Evolutionary conservation across 768 basidiomycete genomes (phyloP).

Genomic region (Mycena venus): DNA sequence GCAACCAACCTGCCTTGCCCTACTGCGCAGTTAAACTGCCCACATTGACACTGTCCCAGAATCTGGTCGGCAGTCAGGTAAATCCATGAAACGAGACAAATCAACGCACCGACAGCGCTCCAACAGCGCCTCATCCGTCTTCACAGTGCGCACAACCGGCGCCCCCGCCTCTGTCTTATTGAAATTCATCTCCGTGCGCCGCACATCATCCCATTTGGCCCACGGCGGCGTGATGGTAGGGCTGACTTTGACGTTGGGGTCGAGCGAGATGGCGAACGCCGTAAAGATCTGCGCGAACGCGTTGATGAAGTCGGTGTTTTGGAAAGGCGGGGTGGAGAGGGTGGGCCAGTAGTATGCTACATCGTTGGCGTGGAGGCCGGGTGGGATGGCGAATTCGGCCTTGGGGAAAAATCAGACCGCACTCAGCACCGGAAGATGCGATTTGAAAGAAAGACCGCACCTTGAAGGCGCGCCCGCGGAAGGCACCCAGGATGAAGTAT

Average conservation of each 20-base stretch:
- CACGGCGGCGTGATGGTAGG: constrained; percentile 19
- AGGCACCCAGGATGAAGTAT: constrained; percentile 46
- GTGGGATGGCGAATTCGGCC: constrained; percentile 47
- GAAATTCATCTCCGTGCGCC: constrained; percentile 19
- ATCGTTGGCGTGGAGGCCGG: constrained; percentile 41
- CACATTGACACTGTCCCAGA: not conserved
- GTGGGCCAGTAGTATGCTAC: constrained; percentile 44
- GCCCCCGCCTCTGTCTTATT: not conserved
- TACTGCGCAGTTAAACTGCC: not conserved
- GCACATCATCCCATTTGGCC: not conserved
- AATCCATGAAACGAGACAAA: not conserved
- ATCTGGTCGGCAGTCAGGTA: not conserved
- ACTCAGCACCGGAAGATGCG: no score
- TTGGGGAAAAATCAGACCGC: no score
- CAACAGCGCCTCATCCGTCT: not conserved
- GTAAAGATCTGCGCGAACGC: constrained; percentile 20
- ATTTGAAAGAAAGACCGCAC: constrained; percentile 24
- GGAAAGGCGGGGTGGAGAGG: constrained; percentile 15
- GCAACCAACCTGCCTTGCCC: no score
- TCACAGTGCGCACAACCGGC: not conserved
- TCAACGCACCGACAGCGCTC: not conserved
- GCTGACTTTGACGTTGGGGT: constrained; percentile 12
- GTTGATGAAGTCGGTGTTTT: constrained; percentile 24
- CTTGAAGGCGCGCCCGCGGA: constrained; percentile 47
- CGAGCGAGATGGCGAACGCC: constrained; percentile 11